Evolutionary conservation across 2,329 filamentous ascomycete species (phyloP).

Genomic region (Epichloe brachyelytri): DNA sequence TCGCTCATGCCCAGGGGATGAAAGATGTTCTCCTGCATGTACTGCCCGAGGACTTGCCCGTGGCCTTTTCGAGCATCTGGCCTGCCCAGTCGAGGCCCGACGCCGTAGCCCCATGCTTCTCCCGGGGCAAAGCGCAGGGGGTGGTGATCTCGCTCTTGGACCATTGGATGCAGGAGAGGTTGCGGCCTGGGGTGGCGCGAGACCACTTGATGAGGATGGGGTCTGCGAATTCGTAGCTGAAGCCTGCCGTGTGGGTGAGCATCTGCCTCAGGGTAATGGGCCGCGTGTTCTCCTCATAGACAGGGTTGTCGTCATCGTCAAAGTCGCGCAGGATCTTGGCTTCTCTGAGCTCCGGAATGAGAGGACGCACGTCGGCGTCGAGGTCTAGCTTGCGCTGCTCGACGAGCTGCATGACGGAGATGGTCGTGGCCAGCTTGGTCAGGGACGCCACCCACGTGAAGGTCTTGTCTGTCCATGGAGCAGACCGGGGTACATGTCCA

Average conservation of each 20-base stretch:
- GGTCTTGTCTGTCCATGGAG: constrained; percentile 18
- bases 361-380: constrained; percentile 23
- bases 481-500: constrained; percentile 17
- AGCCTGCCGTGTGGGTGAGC: constrained; percentile 36
- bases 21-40: constrained; percentile 26
- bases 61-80: constrained; percentile 27
- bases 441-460: constrained; percentile 28
- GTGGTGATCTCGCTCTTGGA: constrained; percentile 25
- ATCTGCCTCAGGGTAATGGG: constrained; percentile 30
- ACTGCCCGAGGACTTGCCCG: constrained; percentile 23
- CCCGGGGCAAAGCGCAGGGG: constrained; percentile 34
- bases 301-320: constrained; percentile 20
- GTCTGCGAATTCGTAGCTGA: constrained; percentile 30
- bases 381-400: constrained; percentile 21
- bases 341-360: constrained; percentile 21
- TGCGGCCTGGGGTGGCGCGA: constrained; percentile 17
- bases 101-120: constrained; percentile 35
- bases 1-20: constrained; percentile 22
- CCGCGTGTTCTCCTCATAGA: constrained; percentile 22
- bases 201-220: constrained; percentile 29
- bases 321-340: constrained; percentile 26
- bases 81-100: constrained; percentile 34
- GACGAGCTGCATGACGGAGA: constrained; percentile 26
- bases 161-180: constrained; percentile 18
- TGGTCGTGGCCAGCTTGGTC: constrained; percentile 29